phyloP scores from a whole-genome alignment of 2,329 filamentous ascomycete genomes.

The Colletotrichum spaethianum region DNA sequence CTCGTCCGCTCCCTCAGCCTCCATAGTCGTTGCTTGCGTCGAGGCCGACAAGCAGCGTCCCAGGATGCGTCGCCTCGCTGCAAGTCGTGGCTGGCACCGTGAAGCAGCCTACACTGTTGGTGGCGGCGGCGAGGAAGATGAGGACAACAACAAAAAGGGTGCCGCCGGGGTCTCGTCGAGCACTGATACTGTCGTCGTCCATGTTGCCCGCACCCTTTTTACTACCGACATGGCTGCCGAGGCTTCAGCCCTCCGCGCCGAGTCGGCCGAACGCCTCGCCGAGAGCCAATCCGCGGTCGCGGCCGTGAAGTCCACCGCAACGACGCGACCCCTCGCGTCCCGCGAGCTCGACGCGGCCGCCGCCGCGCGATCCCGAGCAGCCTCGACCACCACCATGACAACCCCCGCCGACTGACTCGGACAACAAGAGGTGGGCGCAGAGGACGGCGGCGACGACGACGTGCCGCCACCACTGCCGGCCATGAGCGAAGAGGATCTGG shows the following conservation, averaged over 20 bases:
- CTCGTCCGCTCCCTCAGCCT: background rate
- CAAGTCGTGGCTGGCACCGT: background rate
- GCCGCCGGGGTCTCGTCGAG: background rate
- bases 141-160: background rate
- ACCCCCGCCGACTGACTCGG: background rate
- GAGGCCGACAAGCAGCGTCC: background rate
- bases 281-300: background rate
- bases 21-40: background rate
- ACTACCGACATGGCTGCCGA: background rate
- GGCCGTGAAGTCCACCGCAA: background rate
- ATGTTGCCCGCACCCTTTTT: background rate
- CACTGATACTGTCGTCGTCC: background rate
- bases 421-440: background rate
- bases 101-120: background rate
- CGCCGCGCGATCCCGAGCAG: too few species aligned
- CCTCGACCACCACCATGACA: background rate
- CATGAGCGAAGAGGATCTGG: background rate
- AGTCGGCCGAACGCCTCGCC: background rate
- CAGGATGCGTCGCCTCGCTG: background rate
- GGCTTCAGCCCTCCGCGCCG: background rate
- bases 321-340: background rate
- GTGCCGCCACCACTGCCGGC: too few species aligned
- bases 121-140: background rate
- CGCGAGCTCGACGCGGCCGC: background rate
- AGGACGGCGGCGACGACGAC: too few species aligned